Base-by-base conservation (phyloP, 208 protist genomes). In the Wallacemonas sp. region DNA sequence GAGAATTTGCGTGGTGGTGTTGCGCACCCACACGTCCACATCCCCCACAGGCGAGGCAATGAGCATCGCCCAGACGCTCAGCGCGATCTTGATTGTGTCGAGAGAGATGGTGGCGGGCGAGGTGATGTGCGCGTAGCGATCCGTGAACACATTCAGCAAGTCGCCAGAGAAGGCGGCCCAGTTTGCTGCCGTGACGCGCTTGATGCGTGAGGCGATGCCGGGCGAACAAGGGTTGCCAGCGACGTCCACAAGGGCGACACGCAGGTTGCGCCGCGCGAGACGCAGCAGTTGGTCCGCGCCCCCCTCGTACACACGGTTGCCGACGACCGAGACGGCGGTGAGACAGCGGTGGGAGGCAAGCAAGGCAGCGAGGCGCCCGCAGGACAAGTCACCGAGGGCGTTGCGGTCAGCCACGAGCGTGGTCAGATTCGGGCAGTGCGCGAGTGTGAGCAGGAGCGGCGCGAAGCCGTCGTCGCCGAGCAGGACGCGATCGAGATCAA, bases 61-160 rank as follows among this genome's bases (percentile, higher is more conserved):
- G 14, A 96, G 77, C 85, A 92, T 87, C 17, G 85, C 76, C 88
- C 90, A 96, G 56, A 91, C 77, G 15, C 60, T 72, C 53, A 93
- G 75, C 41, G 81, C 90, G 45, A 79, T 66, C 65, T 79, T 79
- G 47, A 81, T 53, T 41, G 83, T 75, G 41, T 45, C 24, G n/a
- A 61, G 36, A 1, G 85, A 80, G 44, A 96, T 74, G n/a, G 76
- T 68, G 19, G 51, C 54, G 8, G 81, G 71, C 39, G 78, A 64
- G 22, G 68, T 68, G 62, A 89, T 68, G 42, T 88, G 86, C 49
- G 53, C 64, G 72, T 92, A 93, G 30, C 54, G 67, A 1, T 33
- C 12, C 5, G 86, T 70, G 51, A 90, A 80, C 12, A 89, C 54
- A 64, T 93, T 90, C 38, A 91, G 78, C 28, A 83, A 78, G 66